Conservation (phyloP, 106 monocot species). For the Dendrobium officinale region DNA sequence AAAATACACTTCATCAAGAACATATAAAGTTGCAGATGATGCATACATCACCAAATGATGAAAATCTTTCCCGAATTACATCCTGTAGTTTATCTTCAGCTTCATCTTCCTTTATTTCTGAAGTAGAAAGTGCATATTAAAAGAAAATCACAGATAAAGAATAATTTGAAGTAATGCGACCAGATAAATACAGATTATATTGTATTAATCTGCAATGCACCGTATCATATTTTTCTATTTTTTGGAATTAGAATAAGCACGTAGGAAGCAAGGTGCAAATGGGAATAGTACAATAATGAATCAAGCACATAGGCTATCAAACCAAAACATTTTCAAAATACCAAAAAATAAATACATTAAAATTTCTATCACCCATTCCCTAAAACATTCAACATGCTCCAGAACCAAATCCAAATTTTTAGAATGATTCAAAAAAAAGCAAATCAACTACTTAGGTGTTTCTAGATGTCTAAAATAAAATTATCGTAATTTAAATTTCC, state of each 20-base stretch:
- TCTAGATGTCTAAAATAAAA: background rate
- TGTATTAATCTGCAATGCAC: background rate
- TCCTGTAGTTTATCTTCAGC: conserved; percentile 90
- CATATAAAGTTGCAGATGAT: background rate
- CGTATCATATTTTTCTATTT: background rate
- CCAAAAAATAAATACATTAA: background rate
- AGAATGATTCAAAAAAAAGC: background rate
- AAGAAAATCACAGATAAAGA: background rate
- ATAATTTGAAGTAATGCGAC: background rate
- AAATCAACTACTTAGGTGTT: background rate
- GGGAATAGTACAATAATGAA: background rate
- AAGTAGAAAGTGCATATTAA: background rate
- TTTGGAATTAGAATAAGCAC: background rate
- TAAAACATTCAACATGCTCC: background rate
- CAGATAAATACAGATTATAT: background rate
- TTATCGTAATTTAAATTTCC: background rate
- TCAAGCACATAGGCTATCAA: background rate
- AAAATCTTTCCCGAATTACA: conserved; percentile 85
- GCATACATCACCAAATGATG: conserved; percentile 84
- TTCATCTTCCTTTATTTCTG: conserved; percentile 92
- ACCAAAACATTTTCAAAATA: conserved; percentile 1
- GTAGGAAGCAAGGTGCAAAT: background rate
- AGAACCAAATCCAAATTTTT: background rate
- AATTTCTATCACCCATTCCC: background rate
- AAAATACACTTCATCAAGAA: background rate